Evolutionary conservation across 768 basidiomycete genomes (phyloP), one percentile per base, ranked within the genome.

Genomic region (Amanita inopinata): DNA sequence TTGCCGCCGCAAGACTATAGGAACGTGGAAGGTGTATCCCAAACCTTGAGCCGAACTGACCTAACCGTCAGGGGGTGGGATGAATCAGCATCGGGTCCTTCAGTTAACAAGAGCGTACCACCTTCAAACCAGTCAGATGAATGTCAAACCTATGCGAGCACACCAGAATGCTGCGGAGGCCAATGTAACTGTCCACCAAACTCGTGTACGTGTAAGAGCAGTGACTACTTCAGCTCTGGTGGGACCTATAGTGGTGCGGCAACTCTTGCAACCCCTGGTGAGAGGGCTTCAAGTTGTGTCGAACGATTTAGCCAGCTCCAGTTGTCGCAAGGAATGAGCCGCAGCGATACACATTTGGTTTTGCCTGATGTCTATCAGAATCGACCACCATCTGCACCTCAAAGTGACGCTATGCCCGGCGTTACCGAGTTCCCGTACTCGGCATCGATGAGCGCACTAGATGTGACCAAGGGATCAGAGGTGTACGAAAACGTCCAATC

Each of bases 251-350:
- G 8, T 17, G 4, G 5, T 15, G 8, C 18, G 7, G 11, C 35
- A 37, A 30, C 7, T 17, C 9, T 15, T 28, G 27, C 27, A 28
- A n/a, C n/a, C 27, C n/a, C 27, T 17, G 9, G 23, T 14, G 38
- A 22, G 11, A 14, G 34, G 22, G 34, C 34, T 1, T 25, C 34
- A 28, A 7, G 43, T n/a, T 22, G 17, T 20, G 19, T 10, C 33
- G 33, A 35, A 12, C 33, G 35, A 30, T 20, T 37, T n/a, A 27
- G 34, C 11, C 35, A 37, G 19, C 43, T 44, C 3, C 43, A 44
- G 28, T 36, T 44, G 43, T 36, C 28, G 27, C 43, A 36, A 30
- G 43, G 43, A 18, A 44, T 44, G 43, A 44, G 43, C 20, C 43
- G 43, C 20, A 44, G 43, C 14, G 43, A 44, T 24, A 44, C 43